Evolutionary conservation across 2,329 filamentous ascomycete genomes (phyloP).

Genomic region (Microdochium bolleyi): DNA sequence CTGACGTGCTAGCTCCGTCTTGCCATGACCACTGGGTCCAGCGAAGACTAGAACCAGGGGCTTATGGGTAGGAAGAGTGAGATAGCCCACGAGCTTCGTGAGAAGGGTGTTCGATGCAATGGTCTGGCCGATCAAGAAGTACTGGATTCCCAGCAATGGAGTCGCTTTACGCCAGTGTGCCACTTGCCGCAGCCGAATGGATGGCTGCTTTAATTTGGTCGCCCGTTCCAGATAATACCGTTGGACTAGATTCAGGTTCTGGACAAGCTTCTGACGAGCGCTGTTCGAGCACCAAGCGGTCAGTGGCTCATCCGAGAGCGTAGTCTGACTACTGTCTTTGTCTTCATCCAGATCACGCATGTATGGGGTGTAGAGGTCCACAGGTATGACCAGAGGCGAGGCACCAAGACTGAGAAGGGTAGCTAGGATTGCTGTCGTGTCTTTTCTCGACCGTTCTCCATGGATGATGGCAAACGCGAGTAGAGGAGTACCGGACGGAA

Average conservation of each 20-base stretch:
- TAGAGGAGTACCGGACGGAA: neutral
- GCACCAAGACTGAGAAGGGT: neutral
- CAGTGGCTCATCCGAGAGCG: neutral
- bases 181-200: neutral
- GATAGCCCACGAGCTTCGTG: conserved; percentile 13
- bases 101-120: neutral
- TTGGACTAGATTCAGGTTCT: neutral
- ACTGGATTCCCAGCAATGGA: neutral
- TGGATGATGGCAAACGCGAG: neutral
- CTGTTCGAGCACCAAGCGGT: neutral
- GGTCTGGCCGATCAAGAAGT: neutral
- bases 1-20: conserved; percentile 35
- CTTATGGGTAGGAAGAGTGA: conserved; percentile 15
- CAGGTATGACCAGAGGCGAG: neutral
- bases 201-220: neutral
- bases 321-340: neutral
- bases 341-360: neutral
- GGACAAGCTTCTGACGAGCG: neutral
- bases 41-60: conserved; percentile 33
- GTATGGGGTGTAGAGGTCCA: neutral
- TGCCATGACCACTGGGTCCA: conserved; percentile 39
- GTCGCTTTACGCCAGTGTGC: neutral
- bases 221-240: neutral
- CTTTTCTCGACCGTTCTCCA: neutral
- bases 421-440: neutral